Evolutionary conservation across 306 rosid genomes (phyloP).

Genomic region (Acacia melanoxylon): DNA sequence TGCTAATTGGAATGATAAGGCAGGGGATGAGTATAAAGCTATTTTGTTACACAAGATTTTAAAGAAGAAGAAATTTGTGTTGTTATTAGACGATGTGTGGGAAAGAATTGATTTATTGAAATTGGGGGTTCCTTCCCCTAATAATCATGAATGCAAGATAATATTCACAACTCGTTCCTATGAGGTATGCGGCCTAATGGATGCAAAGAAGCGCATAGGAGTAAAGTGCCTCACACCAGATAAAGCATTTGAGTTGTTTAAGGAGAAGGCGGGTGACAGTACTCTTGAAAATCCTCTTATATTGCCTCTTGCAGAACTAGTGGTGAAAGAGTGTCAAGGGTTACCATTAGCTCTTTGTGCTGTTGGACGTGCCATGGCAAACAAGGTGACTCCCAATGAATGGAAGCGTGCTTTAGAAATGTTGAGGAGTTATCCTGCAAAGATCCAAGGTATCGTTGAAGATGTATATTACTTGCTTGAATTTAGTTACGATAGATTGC

Average conservation of each 20-base stretch:
- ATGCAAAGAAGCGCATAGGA: neutral
- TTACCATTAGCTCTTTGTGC: neutral
- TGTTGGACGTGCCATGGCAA: neutral
- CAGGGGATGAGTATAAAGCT: neutral
- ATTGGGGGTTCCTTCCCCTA: neutral
- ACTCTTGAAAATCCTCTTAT: neutral
- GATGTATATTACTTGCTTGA: constrained; percentile 4
- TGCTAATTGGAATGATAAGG: neutral
- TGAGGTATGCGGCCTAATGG: neutral
- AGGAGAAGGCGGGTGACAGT: neutral
- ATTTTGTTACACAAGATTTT: neutral
- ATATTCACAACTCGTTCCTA: neutral
- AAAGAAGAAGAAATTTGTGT: neutral
- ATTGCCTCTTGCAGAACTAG: neutral
- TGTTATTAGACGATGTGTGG: neutral
- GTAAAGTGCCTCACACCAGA: neutral
- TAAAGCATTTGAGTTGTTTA: too few relatives aligned
- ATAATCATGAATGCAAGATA: neutral
- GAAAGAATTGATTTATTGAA: neutral
- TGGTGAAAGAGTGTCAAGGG: neutral
- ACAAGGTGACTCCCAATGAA: neutral
- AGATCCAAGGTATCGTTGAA: neutral
- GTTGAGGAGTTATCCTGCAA: neutral
- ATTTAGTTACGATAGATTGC: constrained; percentile 1
- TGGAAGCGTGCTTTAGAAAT: neutral